phyloP scores from a whole-genome alignment of 73 alveolate species.

The Blepharisma stoltei region DNA sequence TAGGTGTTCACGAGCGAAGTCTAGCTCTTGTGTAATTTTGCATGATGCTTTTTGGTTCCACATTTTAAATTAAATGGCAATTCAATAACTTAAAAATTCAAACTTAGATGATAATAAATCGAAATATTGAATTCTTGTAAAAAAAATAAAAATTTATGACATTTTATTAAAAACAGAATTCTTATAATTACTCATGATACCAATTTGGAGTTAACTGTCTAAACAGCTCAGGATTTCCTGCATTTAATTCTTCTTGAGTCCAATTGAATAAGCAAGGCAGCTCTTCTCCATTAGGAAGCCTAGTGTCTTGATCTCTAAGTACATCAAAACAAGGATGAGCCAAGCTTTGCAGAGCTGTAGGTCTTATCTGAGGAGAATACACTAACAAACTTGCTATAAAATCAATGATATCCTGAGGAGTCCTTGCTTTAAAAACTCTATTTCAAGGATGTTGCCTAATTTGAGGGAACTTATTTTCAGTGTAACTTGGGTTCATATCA shows the following conservation, averaged over 20 bases:
- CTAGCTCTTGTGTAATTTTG: not conserved
- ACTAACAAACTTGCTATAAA: conserved; percentile 59
- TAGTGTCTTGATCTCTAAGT: conserved; percentile 62
- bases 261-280: conserved; percentile 47
- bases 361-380: conserved; percentile 70
- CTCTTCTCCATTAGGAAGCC: conserved; percentile 59
- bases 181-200: not conserved
- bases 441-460: conserved; percentile 88
- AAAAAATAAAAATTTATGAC: no score
- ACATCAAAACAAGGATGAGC: conserved; percentile 82
- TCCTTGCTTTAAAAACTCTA: conserved; percentile 57
- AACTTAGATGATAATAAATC: no score
- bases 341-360: conserved; percentile 63
- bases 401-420: conserved; percentile 65
- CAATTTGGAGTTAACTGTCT: conserved; percentile 9
- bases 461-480: conserved; percentile 81
- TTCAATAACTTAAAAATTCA: no score
- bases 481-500: conserved; percentile 84
- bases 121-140: no score
- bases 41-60: conserved; percentile 15
- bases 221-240: conserved; percentile 7
- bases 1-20: not conserved
- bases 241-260: no score
- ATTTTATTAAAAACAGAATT: no score
- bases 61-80: not conserved